Conservation (phyloP, 352 stramenopile genomes). For the Globisporangium nagaii region DNA sequence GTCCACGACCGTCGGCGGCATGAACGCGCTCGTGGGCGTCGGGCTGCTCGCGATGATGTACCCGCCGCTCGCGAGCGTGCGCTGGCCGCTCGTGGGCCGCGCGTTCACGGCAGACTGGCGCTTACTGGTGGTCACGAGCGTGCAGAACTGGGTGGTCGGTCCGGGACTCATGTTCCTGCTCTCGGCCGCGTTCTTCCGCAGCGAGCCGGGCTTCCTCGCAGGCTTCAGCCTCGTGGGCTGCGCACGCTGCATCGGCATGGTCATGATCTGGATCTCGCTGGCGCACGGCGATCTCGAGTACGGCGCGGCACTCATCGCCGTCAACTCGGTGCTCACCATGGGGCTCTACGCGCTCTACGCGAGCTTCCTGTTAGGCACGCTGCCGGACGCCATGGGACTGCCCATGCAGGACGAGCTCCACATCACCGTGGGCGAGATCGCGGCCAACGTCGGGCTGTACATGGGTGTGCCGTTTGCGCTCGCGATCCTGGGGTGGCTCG, state of each 20-base stretch:
- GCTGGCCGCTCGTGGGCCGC: constrained; percentile 35
- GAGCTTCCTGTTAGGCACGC: constrained; percentile 39
- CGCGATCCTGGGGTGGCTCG: constrained; percentile 28
- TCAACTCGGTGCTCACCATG: constrained; percentile 67
- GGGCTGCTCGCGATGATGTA: constrained; percentile 64
- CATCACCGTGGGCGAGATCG: constrained; percentile 39
- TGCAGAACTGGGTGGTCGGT: constrained; percentile 59
- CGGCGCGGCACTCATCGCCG: constrained; percentile 56
- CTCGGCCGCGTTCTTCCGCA: constrained; percentile 40
- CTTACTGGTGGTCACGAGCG: constrained; percentile 41
- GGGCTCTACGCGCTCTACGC: constrained; percentile 59
- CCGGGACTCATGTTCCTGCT: constrained; percentile 55
- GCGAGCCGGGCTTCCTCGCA: constrained; percentile 43
- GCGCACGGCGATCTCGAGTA: constrained; percentile 59
- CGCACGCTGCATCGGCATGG: constrained; percentile 74
- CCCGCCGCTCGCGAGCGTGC: constrained; percentile 46
- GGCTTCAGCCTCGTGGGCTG: constrained; percentile 69
- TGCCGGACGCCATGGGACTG: constrained; percentile 36
- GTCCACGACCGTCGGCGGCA: constrained; percentile 36
- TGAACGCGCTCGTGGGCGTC: constrained; percentile 48
- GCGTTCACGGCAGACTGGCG: constrained; percentile 37
- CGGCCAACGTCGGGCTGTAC: constrained; percentile 57
- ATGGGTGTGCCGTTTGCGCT: constrained; percentile 63
- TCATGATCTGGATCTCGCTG: constrained; percentile 77
- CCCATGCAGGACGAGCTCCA: constrained; percentile 19